Evolutionary conservation across 495 filamentous ascomycete genomes (phyloP), one percentile per base, ranked within the genome.

Genomic region (Aspergillus hancockii): DNA sequence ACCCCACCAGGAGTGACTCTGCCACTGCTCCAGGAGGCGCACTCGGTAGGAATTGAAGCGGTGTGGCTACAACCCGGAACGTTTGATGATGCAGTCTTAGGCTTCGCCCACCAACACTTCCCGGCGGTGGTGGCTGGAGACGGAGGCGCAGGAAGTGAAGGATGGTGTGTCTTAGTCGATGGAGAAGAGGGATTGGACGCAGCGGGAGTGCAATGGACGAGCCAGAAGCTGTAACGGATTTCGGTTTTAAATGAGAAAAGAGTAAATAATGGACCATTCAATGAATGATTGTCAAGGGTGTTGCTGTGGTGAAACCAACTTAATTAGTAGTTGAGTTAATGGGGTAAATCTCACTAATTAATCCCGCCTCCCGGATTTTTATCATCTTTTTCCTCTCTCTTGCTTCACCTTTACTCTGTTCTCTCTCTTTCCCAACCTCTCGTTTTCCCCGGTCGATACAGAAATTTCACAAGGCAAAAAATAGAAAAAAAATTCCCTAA

Each of bases 41-140:
- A 90, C 69, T 81, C 84, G 23, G 81, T 90, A 6, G 92, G 93
- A 0, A 81, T 97, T 8, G 81, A 82, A 4, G 85, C 88, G 14
- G 90, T 97, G 14, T 98, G 92, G 89, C 72, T 98, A 57, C 94
- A 98, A 73, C 94, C 94, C 0, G 93, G 93, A 1, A 92, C 84
- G 9, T 97, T 89, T 64, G 85, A 96, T 69, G 81, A 88, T 25
- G 80, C 84, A 41, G 88, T 89, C 45, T 65, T 96, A 60, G 76
- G 78, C 8, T 94, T 80, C 72, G 91, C 91, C 21, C 73, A 68
- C 57, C 74, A 68, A 62, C 80, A 81, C 65, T 91, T 93, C 69
- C 75, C 83, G 62, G 85, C 85, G 23, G 88, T 86, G 23, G 80
- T 96, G 62, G 91, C 88, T 5, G 83, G 83, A 19, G 83, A 86